Evolutionary conservation across 495 filamentous ascomycete species (phyloP).

Genomic region (Cercophora samala): DNA sequence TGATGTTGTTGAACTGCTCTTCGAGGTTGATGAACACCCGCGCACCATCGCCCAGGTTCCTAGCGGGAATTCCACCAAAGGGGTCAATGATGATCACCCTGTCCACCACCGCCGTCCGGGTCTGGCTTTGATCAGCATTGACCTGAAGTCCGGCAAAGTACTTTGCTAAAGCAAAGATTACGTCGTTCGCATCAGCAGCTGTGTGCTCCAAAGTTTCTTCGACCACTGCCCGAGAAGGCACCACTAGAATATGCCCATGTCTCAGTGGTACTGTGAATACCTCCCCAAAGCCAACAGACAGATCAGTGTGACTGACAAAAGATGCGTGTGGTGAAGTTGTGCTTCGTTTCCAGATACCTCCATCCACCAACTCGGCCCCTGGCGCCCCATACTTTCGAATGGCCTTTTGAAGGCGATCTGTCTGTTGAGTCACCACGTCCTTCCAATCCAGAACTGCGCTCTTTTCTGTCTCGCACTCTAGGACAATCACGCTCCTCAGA

Average conservation of each 20-base stretch:
- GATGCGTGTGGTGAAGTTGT: slow-evolving; percentile 28
- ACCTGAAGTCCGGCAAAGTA: slow-evolving; percentile 64
- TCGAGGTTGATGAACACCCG: slow-evolving; percentile 95
- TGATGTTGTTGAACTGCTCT: slow-evolving; percentile 74
- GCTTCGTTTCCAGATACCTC: slow-evolving; percentile 46
- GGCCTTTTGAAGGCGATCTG: slow-evolving; percentile 67
- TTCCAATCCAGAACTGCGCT: slow-evolving; percentile 18
- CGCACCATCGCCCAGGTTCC: slow-evolving; percentile 60
- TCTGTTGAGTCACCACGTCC: slow-evolving; percentile 59
- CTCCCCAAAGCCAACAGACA: slow-evolving; percentile 47
- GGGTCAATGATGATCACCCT: slow-evolving; percentile 88
- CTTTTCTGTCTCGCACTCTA: slow-evolving; percentile 59
- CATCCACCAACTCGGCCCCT: slow-evolving; percentile 66
- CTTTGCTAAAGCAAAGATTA: slow-evolving; percentile 65
- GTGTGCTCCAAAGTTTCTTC: slow-evolving; percentile 55
- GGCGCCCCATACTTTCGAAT: slow-evolving; percentile 64
- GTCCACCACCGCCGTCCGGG: slow-evolving; percentile 63
- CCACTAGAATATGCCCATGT: slow-evolving; percentile 73
- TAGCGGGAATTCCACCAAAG: slow-evolving; percentile 77
- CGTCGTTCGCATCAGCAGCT: slow-evolving; percentile 59
- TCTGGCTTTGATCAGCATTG: slow-evolving; percentile 35
- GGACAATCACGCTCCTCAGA: slow-evolving; percentile 72
- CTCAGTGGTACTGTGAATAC: slow-evolving; percentile 66
- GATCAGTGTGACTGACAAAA: slow-evolving; percentile 24
- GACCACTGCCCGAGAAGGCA: slow-evolving; percentile 67